Base-by-base conservation (phyloP, 1,139 yeast species). In the Blastobotrys niveus region DNA sequence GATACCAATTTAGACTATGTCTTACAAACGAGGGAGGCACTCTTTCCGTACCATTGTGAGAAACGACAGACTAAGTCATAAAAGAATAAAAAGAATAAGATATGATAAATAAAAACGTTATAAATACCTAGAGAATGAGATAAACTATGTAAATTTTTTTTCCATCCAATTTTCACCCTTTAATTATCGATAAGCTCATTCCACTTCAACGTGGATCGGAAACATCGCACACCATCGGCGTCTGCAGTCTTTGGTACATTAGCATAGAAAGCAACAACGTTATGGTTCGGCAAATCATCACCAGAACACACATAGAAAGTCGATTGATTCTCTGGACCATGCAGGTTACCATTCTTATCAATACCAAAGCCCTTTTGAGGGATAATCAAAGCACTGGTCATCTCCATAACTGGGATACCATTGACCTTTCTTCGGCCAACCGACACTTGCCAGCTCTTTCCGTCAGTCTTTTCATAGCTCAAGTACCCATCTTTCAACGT, bases 281-380 rank as follows among this genome's bases (percentile, higher is more conserved):
- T 15, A 7, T 21, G 21, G 14, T 22, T 24, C 8, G 38, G 29
- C 21, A 15, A 35, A 5, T 7, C 25, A 7, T 10, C 9, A 26
- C 26, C 6, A 6, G 18, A n/a, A 15, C 36, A 34, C 17, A 24
- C 19, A 21, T 17, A 25, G 17, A 35, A 35, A 14, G 22, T 21
- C 5, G 5, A 7, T 5, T 8, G 5, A 5, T n/a, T 14, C 7
- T n/a, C 29, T 17, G 38, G 38, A 10, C 31, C 31, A 14, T 12
- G 4, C 14, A 35, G 10, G 20, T 24, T 24, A 7, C 30, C 32
- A 19, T 29, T 27, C 8, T 34, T 7, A 3, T 19, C 19, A 12
- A 38, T 17, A n/a, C 12, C n/a, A 19, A 38, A 38, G 14, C 40
- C 40, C 2, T 3, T 30, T 34, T 38, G 40, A 9, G 22, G 34